Conservation (phyloP, 1,139 yeast species). For the Nadsonia starkeyi-henricii region DNA sequence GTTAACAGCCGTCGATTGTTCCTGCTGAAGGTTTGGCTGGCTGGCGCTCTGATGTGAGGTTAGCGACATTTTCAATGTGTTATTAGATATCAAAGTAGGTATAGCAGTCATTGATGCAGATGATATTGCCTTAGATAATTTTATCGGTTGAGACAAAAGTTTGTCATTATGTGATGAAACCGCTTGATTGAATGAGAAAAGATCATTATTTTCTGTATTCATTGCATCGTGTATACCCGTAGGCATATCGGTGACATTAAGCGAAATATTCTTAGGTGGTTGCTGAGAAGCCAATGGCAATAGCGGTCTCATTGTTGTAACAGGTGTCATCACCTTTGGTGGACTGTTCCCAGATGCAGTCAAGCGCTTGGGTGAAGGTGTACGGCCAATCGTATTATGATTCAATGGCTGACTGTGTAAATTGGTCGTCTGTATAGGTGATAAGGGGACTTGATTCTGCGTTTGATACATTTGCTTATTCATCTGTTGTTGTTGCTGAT, state of each 20-base stretch:
- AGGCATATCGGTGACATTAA: neutral
- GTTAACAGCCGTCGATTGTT: too few species aligned
- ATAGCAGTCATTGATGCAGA: neutral
- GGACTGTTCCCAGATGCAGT: neutral
- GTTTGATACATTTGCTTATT: neutral
- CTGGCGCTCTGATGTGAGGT: neutral
- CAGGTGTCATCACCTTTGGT: neutral
- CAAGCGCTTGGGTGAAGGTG: neutral
- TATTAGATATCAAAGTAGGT: neutral
- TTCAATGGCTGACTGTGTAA: neutral
- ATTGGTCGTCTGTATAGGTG: neutral
- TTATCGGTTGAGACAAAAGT: neutral
- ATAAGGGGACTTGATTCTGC: neutral
- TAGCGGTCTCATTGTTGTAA: neutral
- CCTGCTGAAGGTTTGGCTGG: too few species aligned
- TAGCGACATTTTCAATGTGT: neutral
- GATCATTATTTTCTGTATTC: neutral
- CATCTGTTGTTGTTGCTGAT: slow-evolving; percentile 8
- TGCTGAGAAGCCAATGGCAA: neutral
- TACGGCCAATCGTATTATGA: neutral
- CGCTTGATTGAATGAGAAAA: slow-evolving; percentile 4
- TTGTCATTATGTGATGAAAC: neutral
- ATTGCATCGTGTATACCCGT: neutral
- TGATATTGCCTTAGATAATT: neutral
- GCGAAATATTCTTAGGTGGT: neutral